A percentile compares a stretch with the other conserved stretches of the same genome.
Conservation (phyloP, 2,329 filamentous ascomycete genomes). For the Venturia effusa region DNA sequence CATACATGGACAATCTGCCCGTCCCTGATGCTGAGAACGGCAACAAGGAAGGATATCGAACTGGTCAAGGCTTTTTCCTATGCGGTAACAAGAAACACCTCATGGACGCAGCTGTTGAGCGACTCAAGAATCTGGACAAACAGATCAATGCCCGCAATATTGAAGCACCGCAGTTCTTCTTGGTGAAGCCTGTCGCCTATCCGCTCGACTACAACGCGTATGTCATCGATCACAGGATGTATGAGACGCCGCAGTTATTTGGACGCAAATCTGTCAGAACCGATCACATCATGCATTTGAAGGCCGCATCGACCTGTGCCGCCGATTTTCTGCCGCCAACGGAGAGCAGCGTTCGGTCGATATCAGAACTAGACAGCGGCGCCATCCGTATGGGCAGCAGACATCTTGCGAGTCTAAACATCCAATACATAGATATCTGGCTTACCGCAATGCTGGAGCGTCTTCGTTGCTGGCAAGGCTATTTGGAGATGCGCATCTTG, state of each 20-base stretch:
- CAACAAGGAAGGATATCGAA: not conserved
- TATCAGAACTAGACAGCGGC: not conserved
- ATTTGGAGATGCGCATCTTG: constrained; percentile 1
- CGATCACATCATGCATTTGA: not conserved
- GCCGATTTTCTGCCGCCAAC: not conserved
- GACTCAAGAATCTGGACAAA: not conserved
- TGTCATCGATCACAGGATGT: not conserved
- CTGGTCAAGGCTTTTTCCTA: not conserved
- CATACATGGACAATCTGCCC: not conserved
- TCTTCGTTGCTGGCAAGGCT: not conserved
- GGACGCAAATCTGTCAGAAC: not conserved
- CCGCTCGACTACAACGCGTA: constrained; percentile 6
- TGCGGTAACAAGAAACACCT: not conserved
- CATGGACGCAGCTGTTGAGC: not conserved
- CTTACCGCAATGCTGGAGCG: not conserved
- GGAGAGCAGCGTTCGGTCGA: not conserved
- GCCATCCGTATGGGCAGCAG: not conserved
- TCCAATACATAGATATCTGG: constrained; percentile 4
- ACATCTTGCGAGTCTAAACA: not conserved
- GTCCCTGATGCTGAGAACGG: not conserved
- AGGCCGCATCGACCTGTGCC: not conserved
- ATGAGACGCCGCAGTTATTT: not conserved
- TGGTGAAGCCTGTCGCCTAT: not conserved
- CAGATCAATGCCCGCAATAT: not conserved
- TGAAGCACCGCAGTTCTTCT: not conserved